phyloP scores from a whole-genome alignment of 176 grass and related monocot genomes.

The Eremochloa ophiuroides region DNA sequence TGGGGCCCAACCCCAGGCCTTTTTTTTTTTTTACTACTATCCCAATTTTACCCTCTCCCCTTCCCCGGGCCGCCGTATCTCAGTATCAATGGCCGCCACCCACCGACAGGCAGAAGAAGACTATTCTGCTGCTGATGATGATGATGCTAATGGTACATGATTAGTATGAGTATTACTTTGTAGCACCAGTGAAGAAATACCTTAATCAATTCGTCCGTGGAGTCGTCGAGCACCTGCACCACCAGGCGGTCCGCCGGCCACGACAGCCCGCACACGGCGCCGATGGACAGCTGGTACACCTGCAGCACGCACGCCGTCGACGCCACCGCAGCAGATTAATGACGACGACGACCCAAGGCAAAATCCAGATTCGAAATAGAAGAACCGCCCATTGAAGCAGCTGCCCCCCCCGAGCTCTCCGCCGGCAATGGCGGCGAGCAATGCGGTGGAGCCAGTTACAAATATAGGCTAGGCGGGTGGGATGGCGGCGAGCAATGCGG shows the following conservation, averaged over 20 bases:
- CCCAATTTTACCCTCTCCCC: neutral
- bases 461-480: too few relatives aligned
- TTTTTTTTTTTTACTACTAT: neutral
- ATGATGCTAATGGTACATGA: neutral
- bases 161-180: too few relatives aligned
- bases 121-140: neutral
- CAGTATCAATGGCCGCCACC: conserved; percentile 1
- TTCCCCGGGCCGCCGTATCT: neutral
- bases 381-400: too few relatives aligned
- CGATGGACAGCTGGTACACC: conserved; percentile 70
- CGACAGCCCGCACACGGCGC: conserved; percentile 57
- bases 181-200: neutral
- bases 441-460: too few relatives aligned
- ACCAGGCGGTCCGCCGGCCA: conserved; percentile 66
- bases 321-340: neutral
- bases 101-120: neutral
- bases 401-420: too few relatives aligned
- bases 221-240: conserved; percentile 70
- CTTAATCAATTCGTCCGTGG: conserved; percentile 59
- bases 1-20: too few relatives aligned
- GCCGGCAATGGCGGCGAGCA: too few relatives aligned
- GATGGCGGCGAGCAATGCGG: too few relatives aligned
- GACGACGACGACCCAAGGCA: too few relatives aligned
- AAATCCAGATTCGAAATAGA: neutral
- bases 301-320: neutral